Evolutionary conservation across 202 grass and related monocot genomes (phyloP), one percentile per base, ranked within the genome.

Genomic region (Carex arenaria): DNA sequence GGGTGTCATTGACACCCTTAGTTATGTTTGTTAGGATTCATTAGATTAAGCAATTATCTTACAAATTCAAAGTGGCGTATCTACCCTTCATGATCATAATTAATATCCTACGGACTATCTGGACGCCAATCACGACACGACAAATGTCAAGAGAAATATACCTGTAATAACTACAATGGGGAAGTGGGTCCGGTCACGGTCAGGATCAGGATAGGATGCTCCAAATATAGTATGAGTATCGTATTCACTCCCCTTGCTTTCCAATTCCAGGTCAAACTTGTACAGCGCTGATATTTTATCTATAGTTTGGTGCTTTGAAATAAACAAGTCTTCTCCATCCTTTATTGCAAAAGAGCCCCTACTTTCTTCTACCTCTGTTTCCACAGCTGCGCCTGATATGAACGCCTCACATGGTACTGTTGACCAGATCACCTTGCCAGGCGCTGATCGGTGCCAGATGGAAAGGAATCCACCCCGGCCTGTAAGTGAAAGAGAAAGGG

Each of bases 331-430:
- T 26, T 82, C 36, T 72, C 87, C 78, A 70, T 97, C 94, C 11
- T 85, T 79, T 77, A 97, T 84, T n/a, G 84, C 85, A 76, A 97
- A 94, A 12, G 94, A 97, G 14, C 92, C 94, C 34, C 94, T 86
- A 76, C 92, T 92, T 85, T 97, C 94, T 61, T 88, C 90, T 13
- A 86, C 90, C 68, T 87, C 81, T 45, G 90, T 92, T 62, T 42
- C 54, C 3, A 80, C 92, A 19, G 87, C 83, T 3, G 85, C 94
- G 2, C 84, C 92, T 11, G 92, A 93, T 61, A 97, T 70, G 89
- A 97, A 97, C 34, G 94, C 90, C 73, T 91, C 83, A 9, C 94
- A 90, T 7, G 92, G 92, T 7, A 94, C 56, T 12, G 84, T 94
- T 40, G 81, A 90, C 94, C 94, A 97, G 59, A 94, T 85, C 59